Percentiles rank a stretch among this genome's conserved stretches.
Evolutionary conservation across 1,284 basidiomycete species (phyloP).

Genomic region (Acaromyces ingoldii): DNA sequence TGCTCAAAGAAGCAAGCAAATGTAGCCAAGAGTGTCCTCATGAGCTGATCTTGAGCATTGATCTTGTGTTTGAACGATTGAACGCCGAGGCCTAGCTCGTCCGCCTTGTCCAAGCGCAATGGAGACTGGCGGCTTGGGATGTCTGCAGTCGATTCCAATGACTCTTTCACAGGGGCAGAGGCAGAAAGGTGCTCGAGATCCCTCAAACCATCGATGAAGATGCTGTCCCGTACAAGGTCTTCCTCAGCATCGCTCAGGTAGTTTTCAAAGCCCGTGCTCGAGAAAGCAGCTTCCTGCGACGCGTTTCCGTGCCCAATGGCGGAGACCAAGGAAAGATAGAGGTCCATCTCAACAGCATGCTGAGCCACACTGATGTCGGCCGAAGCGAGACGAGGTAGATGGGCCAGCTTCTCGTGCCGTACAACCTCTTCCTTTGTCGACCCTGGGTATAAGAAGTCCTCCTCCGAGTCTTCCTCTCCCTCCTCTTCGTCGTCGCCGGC

Average conservation of each 20-base stretch:
- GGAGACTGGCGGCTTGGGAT: too few relatives aligned
- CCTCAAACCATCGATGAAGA: constrained; percentile 13
- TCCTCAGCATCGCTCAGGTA: constrained; percentile 75
- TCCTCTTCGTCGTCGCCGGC: neutral
- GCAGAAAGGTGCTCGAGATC: too few relatives aligned
- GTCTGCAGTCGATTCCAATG: too few relatives aligned
- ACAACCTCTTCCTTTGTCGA: neutral
- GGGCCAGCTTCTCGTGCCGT: neutral
- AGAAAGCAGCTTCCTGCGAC: constrained; percentile 37
- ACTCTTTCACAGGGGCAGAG: too few relatives aligned
- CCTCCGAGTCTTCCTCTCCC: constrained; percentile 3
- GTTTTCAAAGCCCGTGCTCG: constrained; percentile 77
- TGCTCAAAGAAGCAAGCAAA: constrained; percentile 77
- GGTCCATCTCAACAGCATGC: constrained; percentile 22
- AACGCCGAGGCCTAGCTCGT: too few relatives aligned
- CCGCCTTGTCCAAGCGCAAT: too few relatives aligned
- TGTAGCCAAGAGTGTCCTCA: constrained; percentile 67
- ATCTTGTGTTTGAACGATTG: constrained; percentile 61
- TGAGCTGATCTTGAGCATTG: constrained; percentile 71
- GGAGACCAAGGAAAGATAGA: constrained; percentile 17
- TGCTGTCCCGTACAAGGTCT: constrained; percentile 49
- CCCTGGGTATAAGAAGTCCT: constrained; percentile 8
- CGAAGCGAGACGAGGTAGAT: neutral
- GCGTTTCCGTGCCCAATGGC: constrained; percentile 6
- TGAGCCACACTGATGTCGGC: neutral